Evolutionary conservation across 148 eudicot genomes (phyloP).

Genomic region (Rheum nobile): DNA sequence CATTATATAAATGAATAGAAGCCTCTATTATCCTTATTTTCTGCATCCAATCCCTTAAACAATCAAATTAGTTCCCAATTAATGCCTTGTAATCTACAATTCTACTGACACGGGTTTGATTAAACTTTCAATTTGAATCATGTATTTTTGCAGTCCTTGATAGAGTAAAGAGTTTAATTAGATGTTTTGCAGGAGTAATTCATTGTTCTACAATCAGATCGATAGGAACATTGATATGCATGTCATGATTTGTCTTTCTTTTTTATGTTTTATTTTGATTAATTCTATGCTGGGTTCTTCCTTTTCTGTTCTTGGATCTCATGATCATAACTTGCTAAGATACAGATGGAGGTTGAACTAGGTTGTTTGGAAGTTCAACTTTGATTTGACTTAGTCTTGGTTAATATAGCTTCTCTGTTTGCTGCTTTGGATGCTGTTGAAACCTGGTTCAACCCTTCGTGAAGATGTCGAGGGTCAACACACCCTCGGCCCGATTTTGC

Average conservation of each 20-base stretch:
- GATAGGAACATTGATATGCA: slow-evolving; percentile 68
- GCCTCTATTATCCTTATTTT: slow-evolving; percentile 52
- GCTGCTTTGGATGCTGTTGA: neutral
- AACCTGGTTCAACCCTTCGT: too few relatives aligned
- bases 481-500: too few relatives aligned
- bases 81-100: slow-evolving; percentile 42
- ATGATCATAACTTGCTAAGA: neutral
- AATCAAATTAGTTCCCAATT: neutral
- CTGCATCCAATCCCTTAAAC: slow-evolving; percentile 64
- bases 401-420: neutral
- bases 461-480: too few relatives aligned
- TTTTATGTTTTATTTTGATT: neutral
- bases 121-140: slow-evolving; percentile 55
- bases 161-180: neutral
- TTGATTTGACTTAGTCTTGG: neutral
- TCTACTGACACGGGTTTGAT: slow-evolving; percentile 34
- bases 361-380: neutral
- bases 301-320: slow-evolving; percentile 4
- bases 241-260: slow-evolving; percentile 14
- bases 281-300: neutral
- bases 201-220: slow-evolving; percentile 75
- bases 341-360: neutral
- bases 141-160: neutral
- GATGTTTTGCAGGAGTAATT: slow-evolving; percentile 52
- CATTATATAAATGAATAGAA: slow-evolving; percentile 32